phyloP scores from a whole-genome alignment of 139 green algal genomes.

The Volvox africanus region DNA sequence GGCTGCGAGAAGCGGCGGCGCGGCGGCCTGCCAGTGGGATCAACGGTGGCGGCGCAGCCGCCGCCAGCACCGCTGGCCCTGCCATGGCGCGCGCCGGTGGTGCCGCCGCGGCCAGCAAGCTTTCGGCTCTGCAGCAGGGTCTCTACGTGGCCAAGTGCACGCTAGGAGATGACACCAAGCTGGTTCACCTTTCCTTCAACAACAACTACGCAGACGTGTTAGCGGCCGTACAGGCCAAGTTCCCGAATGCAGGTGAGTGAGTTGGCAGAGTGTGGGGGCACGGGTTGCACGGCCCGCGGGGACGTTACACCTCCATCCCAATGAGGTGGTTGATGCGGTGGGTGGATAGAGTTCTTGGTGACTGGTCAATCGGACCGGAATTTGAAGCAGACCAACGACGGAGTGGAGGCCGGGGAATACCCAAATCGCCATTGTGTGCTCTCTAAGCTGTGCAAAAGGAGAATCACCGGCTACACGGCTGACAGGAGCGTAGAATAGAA shows the following conservation, averaged over 20 bases:
- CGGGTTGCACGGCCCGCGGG: no score
- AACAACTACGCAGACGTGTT: constrained; percentile 84
- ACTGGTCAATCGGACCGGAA: no score
- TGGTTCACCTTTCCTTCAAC: constrained; percentile 72
- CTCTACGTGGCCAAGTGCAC: constrained; percentile 73
- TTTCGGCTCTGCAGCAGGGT: constrained; percentile 33
- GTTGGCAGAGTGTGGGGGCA: no score
- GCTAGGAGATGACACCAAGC: constrained; percentile 79
- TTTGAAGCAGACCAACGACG: no score
- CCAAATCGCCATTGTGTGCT: no score
- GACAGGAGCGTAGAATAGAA: no score
- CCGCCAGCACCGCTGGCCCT: constrained; percentile 13
- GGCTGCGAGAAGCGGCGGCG: constrained; percentile 75
- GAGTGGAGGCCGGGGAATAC: no score
- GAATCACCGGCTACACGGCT: no score
- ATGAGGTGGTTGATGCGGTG: no score
- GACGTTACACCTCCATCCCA: no score
- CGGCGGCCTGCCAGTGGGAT: background rate
- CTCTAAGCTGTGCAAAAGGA: no score
- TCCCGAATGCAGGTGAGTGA: constrained; percentile 68
- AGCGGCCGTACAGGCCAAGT: constrained; percentile 76
- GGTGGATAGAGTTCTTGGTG: no score
- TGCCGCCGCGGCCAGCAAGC: constrained; percentile 1
- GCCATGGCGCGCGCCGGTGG: background rate
- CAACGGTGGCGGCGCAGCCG: background rate